Base-by-base conservation (phyloP, 768 basidiomycete genomes). In the Neoboletus brunneissimus region DNA sequence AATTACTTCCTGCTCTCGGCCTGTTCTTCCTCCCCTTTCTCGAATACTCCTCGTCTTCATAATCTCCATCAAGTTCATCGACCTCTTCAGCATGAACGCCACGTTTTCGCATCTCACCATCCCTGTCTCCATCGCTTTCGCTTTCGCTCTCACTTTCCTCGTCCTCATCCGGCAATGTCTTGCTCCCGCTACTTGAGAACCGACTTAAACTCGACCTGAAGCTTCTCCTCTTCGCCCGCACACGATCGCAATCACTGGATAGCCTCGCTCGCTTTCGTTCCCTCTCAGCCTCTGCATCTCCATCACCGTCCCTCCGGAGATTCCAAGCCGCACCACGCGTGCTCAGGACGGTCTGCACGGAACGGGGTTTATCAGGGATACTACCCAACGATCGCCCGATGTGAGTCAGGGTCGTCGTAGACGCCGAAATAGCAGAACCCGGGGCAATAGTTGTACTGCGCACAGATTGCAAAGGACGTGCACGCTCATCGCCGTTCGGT, bases 251-350 rank as follows among this genome's bases (percentile, higher is more conserved):
- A 16, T 66, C 69, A 29, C 1, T 51, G 8, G 58, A 61, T 46
- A 69, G 18, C 45, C 63, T 64, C 47, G 70, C 53, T 37, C 76
- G 79, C 71, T 81, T 85, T 57, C 63, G 56, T 45, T 59, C 70
- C 25, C 70, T 71, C 22, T 61, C 60, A 20, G 42, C 48, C 22
- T 59, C 60, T 45, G 60, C 57, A 34, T 55, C 52, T 20, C 52
- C 53, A n/a, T 51, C 57, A 9, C 37, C 48, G n/a, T 61, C 48
- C 15, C 48, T 62, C 25, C 67, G 64, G 18, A 76, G 58, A 54
- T 75, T 77, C 81, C 86, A 88, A 1, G 72, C 64, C 3, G 86
- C 81, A 5, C 73, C 68, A 5, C 75, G 71, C 0, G 87, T 88
- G 61, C 75, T 77, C 34, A 87, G 65, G 5, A 82, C 76, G 55